Evolutionary conservation across 495 filamentous ascomycete genomes (phyloP), one percentile per base, ranked within the genome.

Genomic region (Staphylotrichum tortipilum): DNA sequence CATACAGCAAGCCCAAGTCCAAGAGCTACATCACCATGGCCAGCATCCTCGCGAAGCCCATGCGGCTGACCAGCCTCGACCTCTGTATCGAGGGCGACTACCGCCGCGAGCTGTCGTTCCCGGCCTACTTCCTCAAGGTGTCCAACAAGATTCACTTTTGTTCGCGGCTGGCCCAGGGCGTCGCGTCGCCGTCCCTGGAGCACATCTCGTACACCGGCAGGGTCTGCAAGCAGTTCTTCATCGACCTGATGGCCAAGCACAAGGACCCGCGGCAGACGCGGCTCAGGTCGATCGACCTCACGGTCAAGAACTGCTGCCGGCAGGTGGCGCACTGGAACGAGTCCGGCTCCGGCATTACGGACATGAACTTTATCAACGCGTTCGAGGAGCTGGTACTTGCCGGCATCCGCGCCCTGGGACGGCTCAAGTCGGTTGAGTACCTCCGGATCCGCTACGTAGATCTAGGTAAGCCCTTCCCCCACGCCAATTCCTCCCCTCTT

Each of bases 371-470:
- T 57, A 84, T 86, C 54, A 54, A 68, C 7, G 75, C 77, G 0
- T 88, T 88, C 53, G 81, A 86, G 60, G 66, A 72, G 37, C 68
- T 86, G 12, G 76, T 85, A 19, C 33, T 84, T 2, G 71, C 73
- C 9, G 80, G 76, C 10, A 74, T 85, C n/a, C 67, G 74, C 19
- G 69, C 77, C 19, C 64, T 86, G 12, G 68, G 73, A 9, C 61
- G 67, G 14, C 73, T 84, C 46, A 69, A 69, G 31, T 60, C 63
- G 7, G 65, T 88, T 12, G 61, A 78, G 21, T 75, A 76, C 57
- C 63, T 88, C 21, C 70, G 82, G 47, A 84, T 88, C 54, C 80
- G 82, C 44, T 86, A 82, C 58, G 78, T 88, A 21, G 83, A 88
- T 59, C 73, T 86, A 3, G 82, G 83, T 76, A 72, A 67, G 60